Conservation (phyloP, 2,329 filamentous ascomycete genomes). For the Colletotrichum gloeosporioides region DNA sequence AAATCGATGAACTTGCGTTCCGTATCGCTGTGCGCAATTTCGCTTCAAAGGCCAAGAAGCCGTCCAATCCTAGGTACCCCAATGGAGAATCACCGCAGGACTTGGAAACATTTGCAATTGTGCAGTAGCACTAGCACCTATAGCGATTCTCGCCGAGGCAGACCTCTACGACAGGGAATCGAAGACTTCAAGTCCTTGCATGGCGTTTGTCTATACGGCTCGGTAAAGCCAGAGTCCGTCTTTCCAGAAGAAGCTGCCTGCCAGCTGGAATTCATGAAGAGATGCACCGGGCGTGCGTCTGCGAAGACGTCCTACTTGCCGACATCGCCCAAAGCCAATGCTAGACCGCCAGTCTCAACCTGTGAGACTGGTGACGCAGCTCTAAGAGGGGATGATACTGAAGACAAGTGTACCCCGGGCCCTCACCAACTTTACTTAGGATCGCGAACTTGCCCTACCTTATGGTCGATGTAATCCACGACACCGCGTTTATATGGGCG, state of each 20-base stretch:
- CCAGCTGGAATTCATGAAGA: background rate
- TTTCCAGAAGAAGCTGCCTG: background rate
- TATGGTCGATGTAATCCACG: background rate
- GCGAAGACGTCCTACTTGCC: no score
- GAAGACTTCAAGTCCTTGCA: fast-evolving
- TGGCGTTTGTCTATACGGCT: background rate
- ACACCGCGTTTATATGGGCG: no score
- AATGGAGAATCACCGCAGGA: background rate
- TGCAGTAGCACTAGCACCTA: background rate
- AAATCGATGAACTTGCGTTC: no score
- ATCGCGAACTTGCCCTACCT: no score
- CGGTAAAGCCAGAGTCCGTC: background rate
- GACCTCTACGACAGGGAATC: background rate
- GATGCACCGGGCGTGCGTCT: background rate
- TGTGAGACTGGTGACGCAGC: no score
- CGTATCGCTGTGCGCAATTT: no score
- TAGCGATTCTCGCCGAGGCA: background rate
- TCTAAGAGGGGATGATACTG: no score
- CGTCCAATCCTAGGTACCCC: no score
- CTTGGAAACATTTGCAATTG: background rate
- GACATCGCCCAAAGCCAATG: no score
- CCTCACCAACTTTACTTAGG: no score
- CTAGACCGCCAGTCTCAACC: background rate
- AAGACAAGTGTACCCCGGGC: no score
- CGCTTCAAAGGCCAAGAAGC: no score